Percentiles rank a stretch among this genome's conserved stretches.
Evolutionary conservation across 1,284 basidiomycete species (phyloP).

Genomic region (Irpex rosettiformis): DNA sequence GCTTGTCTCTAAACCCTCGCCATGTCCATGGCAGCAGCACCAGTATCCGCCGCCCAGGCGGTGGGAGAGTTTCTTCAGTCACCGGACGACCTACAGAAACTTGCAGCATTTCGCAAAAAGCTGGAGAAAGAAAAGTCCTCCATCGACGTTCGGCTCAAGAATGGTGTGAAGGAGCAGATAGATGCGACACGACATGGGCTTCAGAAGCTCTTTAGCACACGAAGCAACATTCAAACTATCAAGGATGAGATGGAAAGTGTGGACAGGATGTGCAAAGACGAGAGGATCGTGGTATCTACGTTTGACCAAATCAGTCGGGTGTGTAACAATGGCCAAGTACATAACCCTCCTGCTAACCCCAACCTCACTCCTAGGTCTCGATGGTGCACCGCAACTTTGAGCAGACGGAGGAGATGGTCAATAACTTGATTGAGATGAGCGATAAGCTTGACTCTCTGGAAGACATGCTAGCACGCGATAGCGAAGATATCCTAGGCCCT

Average conservation of each 20-base stretch:
- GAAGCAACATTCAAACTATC: slow-evolving; percentile 81
- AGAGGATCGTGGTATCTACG: slow-evolving; percentile 67
- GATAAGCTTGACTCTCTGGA: slow-evolving; percentile 79
- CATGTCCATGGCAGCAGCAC: slow-evolving; percentile 26
- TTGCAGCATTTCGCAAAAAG: slow-evolving; percentile 88
- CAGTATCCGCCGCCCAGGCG: slow-evolving; percentile 74
- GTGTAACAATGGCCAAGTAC: slow-evolving; percentile 30
- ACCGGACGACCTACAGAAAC: slow-evolving; percentile 92
- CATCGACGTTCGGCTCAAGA: slow-evolving; percentile 91
- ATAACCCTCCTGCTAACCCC: background rate
- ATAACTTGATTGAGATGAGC: slow-evolving; percentile 88
- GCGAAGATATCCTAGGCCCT: slow-evolving; percentile 73
- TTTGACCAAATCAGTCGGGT: slow-evolving; percentile 94
- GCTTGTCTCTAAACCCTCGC: background rate
- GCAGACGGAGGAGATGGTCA: slow-evolving; percentile 93
- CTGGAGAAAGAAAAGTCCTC: slow-evolving; percentile 95
- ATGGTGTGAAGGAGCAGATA: slow-evolving; percentile 92
- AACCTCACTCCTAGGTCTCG: slow-evolving; percentile 63
- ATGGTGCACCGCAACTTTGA: slow-evolving; percentile 95
- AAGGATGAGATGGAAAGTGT: slow-evolving; percentile 92
- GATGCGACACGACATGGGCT: slow-evolving; percentile 90
- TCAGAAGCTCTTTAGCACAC: slow-evolving; percentile 78
- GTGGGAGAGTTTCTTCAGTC: slow-evolving; percentile 86
- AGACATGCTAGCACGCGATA: slow-evolving; percentile 75
- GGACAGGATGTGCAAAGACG: slow-evolving; percentile 77